Percentiles rank a stretch among this genome's conserved stretches.
Conservation (phyloP, 2,329 filamentous ascomycete genomes). For the Arthroderma sp. region DNA sequence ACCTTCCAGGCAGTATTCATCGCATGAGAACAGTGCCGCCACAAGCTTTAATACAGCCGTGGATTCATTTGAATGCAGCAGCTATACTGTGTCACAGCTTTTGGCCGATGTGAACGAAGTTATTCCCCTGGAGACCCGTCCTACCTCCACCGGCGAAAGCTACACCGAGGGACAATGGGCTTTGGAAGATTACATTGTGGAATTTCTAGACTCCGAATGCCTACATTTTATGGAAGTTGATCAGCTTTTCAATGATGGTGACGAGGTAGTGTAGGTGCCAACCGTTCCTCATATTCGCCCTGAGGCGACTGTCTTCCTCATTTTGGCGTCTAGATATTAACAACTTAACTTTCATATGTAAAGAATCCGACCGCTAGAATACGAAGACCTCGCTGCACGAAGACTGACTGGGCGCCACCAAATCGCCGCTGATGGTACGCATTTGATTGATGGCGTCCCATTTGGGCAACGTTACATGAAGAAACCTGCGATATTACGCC, state of each 20-base stretch:
- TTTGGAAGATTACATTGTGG: slow-evolving; percentile 77
- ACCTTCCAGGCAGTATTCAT: slow-evolving; percentile 16
- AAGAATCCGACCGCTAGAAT: slow-evolving; percentile 66
- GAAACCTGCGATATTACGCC: slow-evolving; percentile 44
- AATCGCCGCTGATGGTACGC: slow-evolving; percentile 64
- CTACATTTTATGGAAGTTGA: slow-evolving; percentile 67
- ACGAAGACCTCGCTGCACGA: slow-evolving; percentile 59
- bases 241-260: slow-evolving; percentile 63
- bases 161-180: slow-evolving; percentile 48
- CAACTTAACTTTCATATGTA: slow-evolving; percentile 2
- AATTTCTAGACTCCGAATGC: slow-evolving; percentile 73
- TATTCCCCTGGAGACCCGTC: slow-evolving; percentile 62
- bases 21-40: slow-evolving; percentile 21
- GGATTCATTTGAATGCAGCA: slow-evolving; percentile 20
- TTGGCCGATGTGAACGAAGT: slow-evolving; percentile 66
- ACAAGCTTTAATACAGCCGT: slow-evolving; percentile 15
- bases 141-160: slow-evolving; percentile 10
- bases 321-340: not conserved
- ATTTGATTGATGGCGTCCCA: slow-evolving; percentile 71
- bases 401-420: slow-evolving; percentile 66
- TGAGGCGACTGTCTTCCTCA: not conserved
- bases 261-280: slow-evolving; percentile 59
- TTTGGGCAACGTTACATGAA: slow-evolving; percentile 64
- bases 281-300: not conserved
- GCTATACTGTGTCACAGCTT: slow-evolving; percentile 60